Conservation (phyloP, 345 rosid genomes). For the Gossypium australe region DNA sequence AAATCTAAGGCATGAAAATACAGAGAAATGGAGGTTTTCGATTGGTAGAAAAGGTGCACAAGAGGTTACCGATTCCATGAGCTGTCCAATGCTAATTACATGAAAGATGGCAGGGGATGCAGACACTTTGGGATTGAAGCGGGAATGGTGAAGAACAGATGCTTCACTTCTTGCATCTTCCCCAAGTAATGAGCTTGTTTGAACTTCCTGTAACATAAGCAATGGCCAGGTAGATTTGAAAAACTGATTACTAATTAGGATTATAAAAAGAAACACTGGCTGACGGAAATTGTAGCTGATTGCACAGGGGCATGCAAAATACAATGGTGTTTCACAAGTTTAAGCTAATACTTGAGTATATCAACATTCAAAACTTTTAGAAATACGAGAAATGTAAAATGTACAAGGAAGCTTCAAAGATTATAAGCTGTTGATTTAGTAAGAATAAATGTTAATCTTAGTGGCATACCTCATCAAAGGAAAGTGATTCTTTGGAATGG, state of each 20-base stretch:
- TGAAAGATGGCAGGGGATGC: conserved; percentile 30
- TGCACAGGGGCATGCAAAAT: background rate
- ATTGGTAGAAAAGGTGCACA: background rate
- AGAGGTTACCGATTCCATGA: conserved; percentile 73
- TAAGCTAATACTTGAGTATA: background rate
- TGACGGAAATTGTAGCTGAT: background rate
- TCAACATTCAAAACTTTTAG: background rate
- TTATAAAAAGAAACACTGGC: too few relatives aligned
- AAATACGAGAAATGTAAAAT: background rate
- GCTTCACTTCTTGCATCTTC: conserved; percentile 73
- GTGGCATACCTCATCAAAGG: conserved; percentile 76
- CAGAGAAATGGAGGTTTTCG: background rate
- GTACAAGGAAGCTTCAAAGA: background rate
- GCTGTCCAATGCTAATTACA: conserved; percentile 82
- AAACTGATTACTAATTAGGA: background rate
- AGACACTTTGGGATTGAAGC: conserved; percentile 49
- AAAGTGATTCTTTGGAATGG: conserved; percentile 64
- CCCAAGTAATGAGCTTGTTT: conserved; percentile 39
- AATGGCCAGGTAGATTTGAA: background rate
- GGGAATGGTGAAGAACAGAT: conserved; percentile 51
- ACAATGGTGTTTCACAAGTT: background rate
- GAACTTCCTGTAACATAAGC: conserved; percentile 50
- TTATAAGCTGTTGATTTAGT: background rate
- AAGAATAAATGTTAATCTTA: background rate
- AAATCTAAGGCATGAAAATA: background rate